A percentile compares a stretch with the other conserved stretches of the same genome.
phyloP scores from a whole-genome alignment of 179 eudicot species.

The Beta corolliflora region DNA sequence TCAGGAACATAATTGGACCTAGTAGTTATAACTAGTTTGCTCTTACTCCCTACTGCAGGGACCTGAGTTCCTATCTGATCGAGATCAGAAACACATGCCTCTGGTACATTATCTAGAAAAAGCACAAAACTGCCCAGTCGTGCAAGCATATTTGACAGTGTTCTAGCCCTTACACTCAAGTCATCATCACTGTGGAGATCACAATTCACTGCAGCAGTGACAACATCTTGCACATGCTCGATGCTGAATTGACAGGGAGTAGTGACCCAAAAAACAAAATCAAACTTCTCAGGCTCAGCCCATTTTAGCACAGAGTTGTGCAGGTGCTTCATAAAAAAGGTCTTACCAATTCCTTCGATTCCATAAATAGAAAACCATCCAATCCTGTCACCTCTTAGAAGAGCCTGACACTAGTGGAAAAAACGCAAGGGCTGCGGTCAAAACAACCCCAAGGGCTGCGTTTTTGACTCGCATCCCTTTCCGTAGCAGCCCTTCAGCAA shows the following conservation, averaged over 20 bases:
- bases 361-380: background rate
- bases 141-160: background rate
- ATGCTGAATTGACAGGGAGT: slow-evolving; percentile 12
- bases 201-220: slow-evolving; percentile 18
- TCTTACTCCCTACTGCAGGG: slow-evolving; percentile 18
- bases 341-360: slow-evolving; percentile 14
- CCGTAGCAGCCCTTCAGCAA: too few species aligned
- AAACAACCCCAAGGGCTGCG: too few species aligned
- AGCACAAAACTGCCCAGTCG: slow-evolving; percentile 13
- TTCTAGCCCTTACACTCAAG: background rate
- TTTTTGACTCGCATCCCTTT: too few species aligned
- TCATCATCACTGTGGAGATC: slow-evolving; percentile 8
- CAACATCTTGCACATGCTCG: slow-evolving; percentile 17
- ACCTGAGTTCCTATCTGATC: slow-evolving; percentile 14
- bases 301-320: slow-evolving; percentile 8
- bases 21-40: slow-evolving; percentile 21
- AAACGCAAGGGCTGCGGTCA: too few species aligned
- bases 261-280: slow-evolving; percentile 22
- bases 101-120: slow-evolving; percentile 22
- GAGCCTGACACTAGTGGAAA: too few species aligned
- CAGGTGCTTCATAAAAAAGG: slow-evolving; percentile 16
- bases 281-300: background rate
- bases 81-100: background rate
- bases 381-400: background rate
- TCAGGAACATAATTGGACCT: background rate